Base-by-base conservation (phyloP, 805 yeast genomes). In the Metschnikowia arizonensis region DNA sequence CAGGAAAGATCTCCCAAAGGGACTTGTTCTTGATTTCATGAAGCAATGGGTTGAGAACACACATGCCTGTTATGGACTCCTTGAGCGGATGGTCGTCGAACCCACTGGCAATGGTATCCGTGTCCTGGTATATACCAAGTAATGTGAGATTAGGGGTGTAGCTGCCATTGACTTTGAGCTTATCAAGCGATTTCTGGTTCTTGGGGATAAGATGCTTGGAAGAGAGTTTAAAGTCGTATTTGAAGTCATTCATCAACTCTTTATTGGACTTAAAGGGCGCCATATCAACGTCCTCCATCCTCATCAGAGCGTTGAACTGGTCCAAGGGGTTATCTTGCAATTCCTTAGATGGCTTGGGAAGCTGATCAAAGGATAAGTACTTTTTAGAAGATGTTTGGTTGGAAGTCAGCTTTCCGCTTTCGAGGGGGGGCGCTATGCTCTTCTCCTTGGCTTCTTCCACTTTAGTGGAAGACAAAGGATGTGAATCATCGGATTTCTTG, bases 1-100 rank as follows among this genome's bases (percentile, higher is more conserved):
- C 59, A 3, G 75, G 75, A 19, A 66, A 56, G 33, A 66, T 39
- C 15, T 66, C 59, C 74, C 75, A 69, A 31, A 72, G 60, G 44
- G 62, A 67, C 26, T 64, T 70, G 48, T 72, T 73, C 43, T 65
- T 66, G 15, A 71, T 60, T 37, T 63, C 65, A 24, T 62, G 59
- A 42, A 69, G 56, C 19, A 57, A 57, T 1, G 67, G 65, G 45
- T 68, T 69, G 42, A 66, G 49, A 29, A 63, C 64, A 29, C 68
- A 58, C 68, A 68, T 65, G 5, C 73, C 74, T 38, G 71, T 66
- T 38, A 69, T 54, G 5, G 73, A 61, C 44, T 59, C 63, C 42
- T 65, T 68, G 36, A 69, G 57, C 4, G 72, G 62, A 46, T 71
- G 76, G 40, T 65, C 72, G 4, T 66, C 65, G 21, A 62, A 41